phyloP scores from a whole-genome alignment of 2,329 filamentous ascomycete species.

The Microsporum audouinii region DNA sequence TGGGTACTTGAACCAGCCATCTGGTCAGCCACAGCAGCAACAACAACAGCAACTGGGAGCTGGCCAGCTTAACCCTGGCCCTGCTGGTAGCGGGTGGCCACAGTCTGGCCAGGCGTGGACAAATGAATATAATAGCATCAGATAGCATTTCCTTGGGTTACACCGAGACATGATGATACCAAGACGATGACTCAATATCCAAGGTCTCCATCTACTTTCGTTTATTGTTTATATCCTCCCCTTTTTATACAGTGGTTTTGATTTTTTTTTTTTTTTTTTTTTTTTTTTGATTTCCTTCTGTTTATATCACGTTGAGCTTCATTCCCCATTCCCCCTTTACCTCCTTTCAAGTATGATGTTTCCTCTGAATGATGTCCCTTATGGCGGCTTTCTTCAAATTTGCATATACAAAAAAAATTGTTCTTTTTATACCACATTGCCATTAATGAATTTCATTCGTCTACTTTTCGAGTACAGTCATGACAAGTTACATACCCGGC shows the following conservation, averaged over 20 bases:
- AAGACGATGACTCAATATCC: neutral
- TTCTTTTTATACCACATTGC: neutral
- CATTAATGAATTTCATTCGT: neutral
- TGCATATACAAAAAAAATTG: slow-evolving; percentile 1
- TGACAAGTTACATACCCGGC: neutral
- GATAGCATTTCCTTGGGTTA: neutral
- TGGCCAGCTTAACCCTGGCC: slow-evolving; percentile 21
- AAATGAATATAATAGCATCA: slow-evolving; percentile 1
- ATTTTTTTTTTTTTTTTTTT: neutral
- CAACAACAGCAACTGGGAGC: slow-evolving; percentile 10
- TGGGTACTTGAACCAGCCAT: slow-evolving; percentile 24
- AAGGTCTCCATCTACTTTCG: neutral
- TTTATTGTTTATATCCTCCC: neutral
- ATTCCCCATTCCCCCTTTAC: neutral
- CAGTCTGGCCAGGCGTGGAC: slow-evolving; percentile 6
- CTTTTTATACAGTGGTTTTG: neutral
- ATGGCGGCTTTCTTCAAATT: neutral
- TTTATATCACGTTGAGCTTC: neutral
- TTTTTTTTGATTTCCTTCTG: neutral
- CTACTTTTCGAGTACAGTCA: neutral
- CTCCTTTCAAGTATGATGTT: neutral
- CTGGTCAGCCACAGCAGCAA: slow-evolving; percentile 1
- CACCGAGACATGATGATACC: neutral
- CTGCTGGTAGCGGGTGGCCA: slow-evolving; percentile 5
- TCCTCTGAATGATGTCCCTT: neutral